phyloP scores from a whole-genome alignment of 2,329 filamentous ascomycete genomes.

The Ascochyta fabae region DNA sequence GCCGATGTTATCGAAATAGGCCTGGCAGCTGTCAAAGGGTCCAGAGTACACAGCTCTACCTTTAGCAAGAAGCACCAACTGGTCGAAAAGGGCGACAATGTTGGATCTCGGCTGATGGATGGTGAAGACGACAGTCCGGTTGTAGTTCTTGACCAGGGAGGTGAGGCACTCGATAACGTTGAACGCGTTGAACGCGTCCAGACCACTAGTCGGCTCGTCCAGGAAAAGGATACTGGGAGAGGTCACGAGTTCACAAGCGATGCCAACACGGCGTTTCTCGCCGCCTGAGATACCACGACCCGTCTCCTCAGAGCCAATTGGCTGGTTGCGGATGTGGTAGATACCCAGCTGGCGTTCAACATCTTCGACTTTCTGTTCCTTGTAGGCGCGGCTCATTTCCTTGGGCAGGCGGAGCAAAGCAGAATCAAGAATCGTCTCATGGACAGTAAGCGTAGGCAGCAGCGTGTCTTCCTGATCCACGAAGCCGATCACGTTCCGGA shows the following conservation, averaged over 20 bases:
- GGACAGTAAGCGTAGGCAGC: constrained; percentile 92
- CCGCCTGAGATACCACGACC: constrained; percentile 96
- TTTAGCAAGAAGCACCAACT: constrained; percentile 86
- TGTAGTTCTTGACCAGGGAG: constrained; percentile 92
- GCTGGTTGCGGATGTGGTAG: constrained; percentile 88
- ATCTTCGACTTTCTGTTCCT: constrained; percentile 88
- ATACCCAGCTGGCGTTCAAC: constrained; percentile 97
- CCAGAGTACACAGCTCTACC: constrained; percentile 94
- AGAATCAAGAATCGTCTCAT: constrained; percentile 96
- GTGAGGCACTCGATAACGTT: constrained; percentile 97
- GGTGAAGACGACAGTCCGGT: constrained; percentile 95
- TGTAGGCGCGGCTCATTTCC: constrained; percentile 86
- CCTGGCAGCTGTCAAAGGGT: constrained; percentile 84
- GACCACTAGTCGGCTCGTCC: constrained; percentile 93
- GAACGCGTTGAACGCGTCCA: constrained; percentile 97
- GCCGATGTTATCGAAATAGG: constrained; percentile 89
- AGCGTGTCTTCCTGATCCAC: constrained; percentile 99
- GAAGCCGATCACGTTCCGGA: constrained; percentile 91
- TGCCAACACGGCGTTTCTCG: constrained; percentile 94
- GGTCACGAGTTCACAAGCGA: constrained; percentile 96
- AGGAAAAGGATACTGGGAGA: constrained; percentile 97
- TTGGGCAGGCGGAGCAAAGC: constrained; percentile 89
- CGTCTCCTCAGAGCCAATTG: constrained; percentile 95
- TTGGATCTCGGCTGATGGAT: constrained; percentile 98
- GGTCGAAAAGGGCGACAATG: constrained; percentile 95